Percentiles rank a stretch among this genome's conserved stretches.
These are phyloP conservation scores for Trichoderma sp. DNA, from an alignment of 2,329 filamentous ascomycete genomes.

Conservation along the genomic window DNA sequence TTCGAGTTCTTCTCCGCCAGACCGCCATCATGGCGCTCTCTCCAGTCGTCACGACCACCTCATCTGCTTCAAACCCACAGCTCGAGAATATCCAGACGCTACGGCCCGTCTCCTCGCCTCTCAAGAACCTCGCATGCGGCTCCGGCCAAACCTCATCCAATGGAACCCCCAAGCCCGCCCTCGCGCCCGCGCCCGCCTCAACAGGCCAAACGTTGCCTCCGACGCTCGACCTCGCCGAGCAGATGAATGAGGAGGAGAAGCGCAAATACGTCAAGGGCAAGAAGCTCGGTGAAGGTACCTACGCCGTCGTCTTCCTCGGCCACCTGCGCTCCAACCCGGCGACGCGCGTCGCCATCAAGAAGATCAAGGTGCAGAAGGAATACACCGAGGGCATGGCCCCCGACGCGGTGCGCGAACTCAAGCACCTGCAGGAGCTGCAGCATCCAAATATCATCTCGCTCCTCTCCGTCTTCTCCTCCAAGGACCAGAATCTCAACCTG, in stretches of 20 bases:
- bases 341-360: slow-evolving; percentile 84
- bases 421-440: slow-evolving; percentile 87
- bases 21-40: slow-evolving; percentile 44
- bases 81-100: slow-evolving; percentile 35
- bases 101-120: slow-evolving; percentile 43
- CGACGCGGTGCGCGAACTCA: slow-evolving; percentile 93
- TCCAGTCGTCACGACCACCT: slow-evolving; percentile 40
- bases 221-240: slow-evolving; percentile 66
- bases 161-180: slow-evolving; percentile 43
- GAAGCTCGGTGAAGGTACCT: slow-evolving; percentile 94
- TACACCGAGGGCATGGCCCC: slow-evolving; percentile 90
- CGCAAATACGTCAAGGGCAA: slow-evolving; percentile 91
- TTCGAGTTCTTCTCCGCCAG: not conserved
- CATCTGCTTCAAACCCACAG: slow-evolving; percentile 29
- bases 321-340: slow-evolving; percentile 71
- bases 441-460: slow-evolving; percentile 96
- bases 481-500: slow-evolving; percentile 93
- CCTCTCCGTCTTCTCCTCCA: slow-evolving; percentile 89
- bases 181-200: slow-evolving; percentile 26
- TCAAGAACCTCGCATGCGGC: slow-evolving; percentile 40
- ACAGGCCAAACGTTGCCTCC: slow-evolving; percentile 33
- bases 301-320: slow-evolving; percentile 91
- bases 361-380: slow-evolving; percentile 83
- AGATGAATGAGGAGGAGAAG: slow-evolving; percentile 78
- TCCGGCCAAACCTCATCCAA: slow-evolving; percentile 44